These are phyloP conservation scores for rapeseed (Brassica napus) DNA, from an alignment of 345 rosid genomes.

Conservation along the genomic window Da-Ae NC_063448.1:11420501-11421000, in stretches of 20 bases:
- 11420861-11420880: no score
- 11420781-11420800: background rate
- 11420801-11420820: background rate
- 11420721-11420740: background rate
- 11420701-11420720: background rate
- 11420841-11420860: background rate
- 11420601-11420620: no score
- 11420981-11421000: background rate
- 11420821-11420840: background rate
- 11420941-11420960: no score
- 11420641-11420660: no score
- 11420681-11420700: no score
- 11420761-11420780: background rate
- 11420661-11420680: no score
- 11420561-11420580: no score
- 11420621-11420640: no score
- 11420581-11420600: no score
- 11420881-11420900: background rate
- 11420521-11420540: no score
- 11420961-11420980: background rate
- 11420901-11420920: background rate
- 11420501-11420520: no score
- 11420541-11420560: no score
- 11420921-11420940: background rate
- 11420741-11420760: background rate